Conservation (phyloP, 495 filamentous ascomycete genomes). For the Sporormia fimetaria region DNA sequence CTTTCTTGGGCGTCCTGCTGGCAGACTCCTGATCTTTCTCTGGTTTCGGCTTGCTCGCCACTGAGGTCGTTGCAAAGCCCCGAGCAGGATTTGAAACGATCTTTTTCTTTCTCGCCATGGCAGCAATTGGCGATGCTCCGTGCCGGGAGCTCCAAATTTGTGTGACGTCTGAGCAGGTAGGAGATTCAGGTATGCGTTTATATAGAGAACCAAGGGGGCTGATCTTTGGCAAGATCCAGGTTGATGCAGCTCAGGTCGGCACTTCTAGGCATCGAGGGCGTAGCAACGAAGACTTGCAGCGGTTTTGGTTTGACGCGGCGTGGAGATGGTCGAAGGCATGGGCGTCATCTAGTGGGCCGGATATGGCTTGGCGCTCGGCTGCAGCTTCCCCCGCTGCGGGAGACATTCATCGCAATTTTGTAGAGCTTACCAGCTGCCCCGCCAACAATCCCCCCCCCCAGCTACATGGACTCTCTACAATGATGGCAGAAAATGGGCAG, state of each 20-base stretch:
- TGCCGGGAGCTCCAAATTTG: neutral
- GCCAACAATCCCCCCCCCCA: conserved; percentile 6
- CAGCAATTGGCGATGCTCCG: neutral
- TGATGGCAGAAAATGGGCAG: conserved; percentile 23
- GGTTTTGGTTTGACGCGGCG: no score
- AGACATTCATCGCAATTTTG: conserved; percentile 3
- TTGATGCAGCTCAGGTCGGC: neutral
- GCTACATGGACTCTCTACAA: conserved; percentile 13
- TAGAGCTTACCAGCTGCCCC: neutral
- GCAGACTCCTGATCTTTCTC: conserved; percentile 20
- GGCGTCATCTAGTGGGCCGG: conserved; percentile 1
- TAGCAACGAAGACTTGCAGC: no score
- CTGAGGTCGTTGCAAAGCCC: conserved; percentile 84
- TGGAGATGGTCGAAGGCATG: conserved; percentile 3
- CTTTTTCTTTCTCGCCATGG: conserved; percentile 67
- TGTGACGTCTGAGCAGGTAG: neutral
- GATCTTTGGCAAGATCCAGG: conserved; percentile 18
- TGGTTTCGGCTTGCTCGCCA: conserved; percentile 55
- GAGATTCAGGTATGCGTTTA: conserved; percentile 2
- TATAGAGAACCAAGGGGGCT: conserved; percentile 21
- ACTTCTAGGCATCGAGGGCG: conserved; percentile 16
- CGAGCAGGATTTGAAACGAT: conserved; percentile 69
- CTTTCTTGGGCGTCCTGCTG: conserved; percentile 11
- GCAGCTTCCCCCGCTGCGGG: conserved; percentile 13
- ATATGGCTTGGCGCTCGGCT: conserved; percentile 17